phyloP scores from a whole-genome alignment of 352 stramenopile species.

The Albugo candida region DNA sequence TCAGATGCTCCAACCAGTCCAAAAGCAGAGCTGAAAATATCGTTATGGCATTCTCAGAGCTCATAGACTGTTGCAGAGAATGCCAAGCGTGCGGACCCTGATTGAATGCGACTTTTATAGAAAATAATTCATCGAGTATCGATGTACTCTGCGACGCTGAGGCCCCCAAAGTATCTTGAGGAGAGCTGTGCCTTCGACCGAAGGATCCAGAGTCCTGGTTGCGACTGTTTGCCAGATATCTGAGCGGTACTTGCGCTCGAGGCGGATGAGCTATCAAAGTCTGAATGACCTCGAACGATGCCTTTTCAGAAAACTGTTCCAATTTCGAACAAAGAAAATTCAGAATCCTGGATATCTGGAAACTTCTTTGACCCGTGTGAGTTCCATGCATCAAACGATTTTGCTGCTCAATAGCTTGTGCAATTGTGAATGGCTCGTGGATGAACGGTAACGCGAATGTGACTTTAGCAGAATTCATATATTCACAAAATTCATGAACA shows the following conservation, averaged over 20 bases:
- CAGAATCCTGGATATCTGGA: slow-evolving; percentile 27
- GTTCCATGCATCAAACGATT: slow-evolving; percentile 37
- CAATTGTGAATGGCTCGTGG: slow-evolving; percentile 46
- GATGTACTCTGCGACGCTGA: no score
- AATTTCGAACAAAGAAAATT: slow-evolving; percentile 37
- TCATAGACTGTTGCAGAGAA: not conserved
- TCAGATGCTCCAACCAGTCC: slow-evolving; percentile 64
- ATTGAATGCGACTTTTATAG: slow-evolving; percentile 63
- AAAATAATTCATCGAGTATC: slow-evolving; percentile 23
- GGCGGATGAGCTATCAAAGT: slow-evolving; percentile 7
- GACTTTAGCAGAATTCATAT: slow-evolving; percentile 39
- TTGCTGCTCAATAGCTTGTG: slow-evolving; percentile 45
- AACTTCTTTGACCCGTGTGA: slow-evolving; percentile 6
- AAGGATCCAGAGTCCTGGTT: no score
- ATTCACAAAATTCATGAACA: slow-evolving; percentile 51
- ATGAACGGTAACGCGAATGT: slow-evolving; percentile 57
- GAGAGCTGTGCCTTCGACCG: no score
- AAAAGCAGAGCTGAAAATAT: slow-evolving; percentile 31
- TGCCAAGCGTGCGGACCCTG: slow-evolving; percentile 45
- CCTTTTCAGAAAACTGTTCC: slow-evolving; percentile 8
- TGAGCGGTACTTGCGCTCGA: slow-evolving; percentile 1
- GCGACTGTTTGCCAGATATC: slow-evolving; percentile 1
- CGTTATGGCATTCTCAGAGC: slow-evolving; percentile 9
- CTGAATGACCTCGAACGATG: slow-evolving; percentile 4
- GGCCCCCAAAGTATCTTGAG: no score